Conservation (phyloP, 2,329 filamentous ascomycete species). For the Fusarium luffae region DNA sequence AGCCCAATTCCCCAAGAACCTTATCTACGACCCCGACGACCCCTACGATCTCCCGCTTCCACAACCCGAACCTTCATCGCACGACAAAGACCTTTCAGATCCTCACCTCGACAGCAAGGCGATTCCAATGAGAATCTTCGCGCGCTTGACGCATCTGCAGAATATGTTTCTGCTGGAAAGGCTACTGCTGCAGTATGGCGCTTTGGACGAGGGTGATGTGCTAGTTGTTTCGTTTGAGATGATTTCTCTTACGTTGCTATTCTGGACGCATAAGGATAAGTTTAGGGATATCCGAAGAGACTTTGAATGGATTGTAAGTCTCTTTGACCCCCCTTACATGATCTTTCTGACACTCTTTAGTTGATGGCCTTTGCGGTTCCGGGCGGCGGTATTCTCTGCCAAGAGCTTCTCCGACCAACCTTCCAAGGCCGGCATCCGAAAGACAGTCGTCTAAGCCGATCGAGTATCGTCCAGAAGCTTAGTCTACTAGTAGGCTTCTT, state of each 20-base stretch:
- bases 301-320: conserved; percentile 10
- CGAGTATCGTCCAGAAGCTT: conserved; percentile 5
- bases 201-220: not conserved
- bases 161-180: conserved; percentile 23
- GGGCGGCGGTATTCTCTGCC: not conserved
- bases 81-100: conserved; percentile 1
- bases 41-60: not conserved
- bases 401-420: conserved; percentile 1
- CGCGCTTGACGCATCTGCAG: conserved; percentile 2
- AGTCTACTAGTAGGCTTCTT: conserved; percentile 10
- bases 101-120: not conserved
- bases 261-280: conserved; percentile 20
- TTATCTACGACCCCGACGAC: not conserved
- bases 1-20: not conserved
- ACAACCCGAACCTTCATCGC: fast-evolving
- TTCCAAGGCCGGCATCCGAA: conserved; percentile 9
- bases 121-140: not conserved
- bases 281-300: conserved; percentile 1
- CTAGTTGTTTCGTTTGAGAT: conserved; percentile 18
- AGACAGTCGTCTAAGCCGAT: not conserved
- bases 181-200: not conserved
- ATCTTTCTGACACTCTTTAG: not conserved
- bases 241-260: not conserved
- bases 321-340: fast-evolving
- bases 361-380: conserved; percentile 8